Percentiles rank a stretch among this genome's conserved stretches.
Evolutionary conservation across 1,284 basidiomycete genomes (phyloP).

Genomic region (Anthracocystis panici-leucophaei): DNA sequence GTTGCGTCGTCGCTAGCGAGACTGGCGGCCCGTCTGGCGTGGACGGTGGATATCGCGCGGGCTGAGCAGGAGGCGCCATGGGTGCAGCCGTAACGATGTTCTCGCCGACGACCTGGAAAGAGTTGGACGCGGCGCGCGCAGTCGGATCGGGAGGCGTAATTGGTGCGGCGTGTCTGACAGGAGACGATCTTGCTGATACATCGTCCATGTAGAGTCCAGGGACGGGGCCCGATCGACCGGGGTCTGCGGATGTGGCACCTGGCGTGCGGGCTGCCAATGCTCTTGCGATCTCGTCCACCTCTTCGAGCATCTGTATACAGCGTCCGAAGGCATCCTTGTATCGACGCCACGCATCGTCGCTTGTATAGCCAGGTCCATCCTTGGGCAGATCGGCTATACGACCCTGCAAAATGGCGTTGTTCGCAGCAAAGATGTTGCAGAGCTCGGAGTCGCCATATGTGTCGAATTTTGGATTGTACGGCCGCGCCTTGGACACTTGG

Average conservation of each 20-base stretch:
- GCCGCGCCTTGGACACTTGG: not conserved
- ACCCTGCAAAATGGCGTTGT: not conserved
- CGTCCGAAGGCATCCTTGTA: not conserved
- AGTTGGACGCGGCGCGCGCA: constrained; percentile 18
- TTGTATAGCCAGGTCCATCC: not conserved
- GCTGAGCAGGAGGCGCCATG: too few species aligned
- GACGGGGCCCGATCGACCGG: not conserved
- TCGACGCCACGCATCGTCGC: constrained; percentile 6
- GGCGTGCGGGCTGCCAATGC: not conserved
- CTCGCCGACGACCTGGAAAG: constrained; percentile 39
- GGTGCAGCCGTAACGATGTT: constrained; percentile 11
- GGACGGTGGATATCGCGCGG: too few species aligned
- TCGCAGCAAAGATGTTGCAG: not conserved
- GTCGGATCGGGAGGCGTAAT: not conserved
- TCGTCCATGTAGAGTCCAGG: not conserved
- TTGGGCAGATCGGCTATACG: not conserved
- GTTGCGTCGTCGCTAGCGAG: not conserved
- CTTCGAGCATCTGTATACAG: not conserved
- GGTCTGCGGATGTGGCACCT: too few species aligned
- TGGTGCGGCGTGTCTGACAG: not conserved
- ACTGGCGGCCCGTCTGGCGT: too few species aligned
- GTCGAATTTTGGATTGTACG: not conserved
- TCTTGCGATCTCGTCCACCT: not conserved
- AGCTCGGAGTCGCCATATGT: constrained; percentile 13
- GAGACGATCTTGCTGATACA: not conserved